Percentiles rank a stretch among this genome's conserved stretches.
These are phyloP conservation scores for Hypoxylon fragiforme DNA, from an alignment of 495 filamentous ascomycete species.

Conservation along the genomic window DNA sequence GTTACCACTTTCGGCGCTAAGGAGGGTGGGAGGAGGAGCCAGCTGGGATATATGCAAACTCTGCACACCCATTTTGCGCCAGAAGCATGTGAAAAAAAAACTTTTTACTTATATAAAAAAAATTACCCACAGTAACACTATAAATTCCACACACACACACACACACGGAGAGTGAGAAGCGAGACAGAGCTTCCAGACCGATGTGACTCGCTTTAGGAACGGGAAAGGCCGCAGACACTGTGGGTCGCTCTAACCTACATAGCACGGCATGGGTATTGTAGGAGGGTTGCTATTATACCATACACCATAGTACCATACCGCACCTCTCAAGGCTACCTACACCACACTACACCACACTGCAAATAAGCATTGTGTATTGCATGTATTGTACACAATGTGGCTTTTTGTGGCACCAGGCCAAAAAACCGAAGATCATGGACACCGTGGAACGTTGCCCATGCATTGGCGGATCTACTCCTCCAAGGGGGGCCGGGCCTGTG, in stretches of 20 bases:
- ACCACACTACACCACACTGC: too few relatives aligned
- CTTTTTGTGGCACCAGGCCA: slow-evolving; percentile 15
- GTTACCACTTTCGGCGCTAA: slow-evolving; percentile 18
- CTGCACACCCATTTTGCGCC: slow-evolving; percentile 8
- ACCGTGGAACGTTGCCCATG: slow-evolving; percentile 31
- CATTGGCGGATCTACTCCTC: slow-evolving; percentile 23
- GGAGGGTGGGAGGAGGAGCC: too few relatives aligned
- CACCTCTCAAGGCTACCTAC: neutral
- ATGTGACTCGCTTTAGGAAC: slow-evolving; percentile 16
- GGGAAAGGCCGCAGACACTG: slow-evolving; percentile 22
- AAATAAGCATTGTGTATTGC: too few relatives aligned
- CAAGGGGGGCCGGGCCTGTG: slow-evolving; percentile 14
- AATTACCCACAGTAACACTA: slow-evolving; percentile 8
- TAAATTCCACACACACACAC: too few relatives aligned
- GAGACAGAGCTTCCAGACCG: slow-evolving; percentile 18
- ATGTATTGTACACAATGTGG: neutral
- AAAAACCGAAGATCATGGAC: slow-evolving; percentile 9
- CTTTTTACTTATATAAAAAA: too few relatives aligned
- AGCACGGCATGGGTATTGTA: slow-evolving; percentile 8
- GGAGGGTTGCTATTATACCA: slow-evolving; percentile 13
- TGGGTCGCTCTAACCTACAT: slow-evolving; percentile 3
- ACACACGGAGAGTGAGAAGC: too few relatives aligned
- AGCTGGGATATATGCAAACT: slow-evolving; percentile 12
- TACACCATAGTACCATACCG: too few relatives aligned
- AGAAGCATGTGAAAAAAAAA: slow-evolving; percentile 33